These are phyloP conservation scores for Arthrobotrys pseudoclavata DNA, from an alignment of 2,329 filamentous ascomycete species.

Conservation along the genomic window DNA sequence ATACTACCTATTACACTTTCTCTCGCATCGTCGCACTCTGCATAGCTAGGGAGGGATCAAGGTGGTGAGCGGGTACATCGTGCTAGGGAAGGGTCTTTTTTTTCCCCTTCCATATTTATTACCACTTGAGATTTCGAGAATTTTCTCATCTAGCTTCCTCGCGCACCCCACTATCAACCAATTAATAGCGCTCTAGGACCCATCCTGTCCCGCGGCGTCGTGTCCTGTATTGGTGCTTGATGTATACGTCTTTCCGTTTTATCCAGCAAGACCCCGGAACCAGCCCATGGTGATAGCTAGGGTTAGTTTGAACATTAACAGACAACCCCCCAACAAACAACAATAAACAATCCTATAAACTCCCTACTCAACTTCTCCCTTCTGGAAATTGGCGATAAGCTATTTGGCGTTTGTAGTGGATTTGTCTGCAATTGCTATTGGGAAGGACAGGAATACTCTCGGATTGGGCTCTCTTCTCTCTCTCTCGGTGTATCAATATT, in stretches of 20 bases:
- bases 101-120: background rate
- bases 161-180: slow-evolving; percentile 37
- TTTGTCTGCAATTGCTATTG: slow-evolving; percentile 34
- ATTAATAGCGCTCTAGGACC: slow-evolving; percentile 52
- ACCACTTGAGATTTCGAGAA: slow-evolving; percentile 37
- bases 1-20: slow-evolving; percentile 24
- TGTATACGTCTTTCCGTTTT: slow-evolving; percentile 50
- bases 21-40: slow-evolving; percentile 28
- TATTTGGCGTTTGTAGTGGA: slow-evolving; percentile 29
- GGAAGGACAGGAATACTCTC: slow-evolving; percentile 4
- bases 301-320: slow-evolving; percentile 44
- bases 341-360: slow-evolving; percentile 56
- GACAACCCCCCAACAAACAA: slow-evolving; percentile 56
- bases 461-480: slow-evolving; percentile 6
- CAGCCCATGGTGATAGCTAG: slow-evolving; percentile 56
- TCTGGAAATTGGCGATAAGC: slow-evolving; percentile 46
- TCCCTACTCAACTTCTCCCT: slow-evolving; percentile 30
- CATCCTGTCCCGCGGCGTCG: slow-evolving; percentile 57
- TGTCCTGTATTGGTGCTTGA: slow-evolving; percentile 40
- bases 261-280: slow-evolving; percentile 54
- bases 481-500: slow-evolving; percentile 35
- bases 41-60: slow-evolving; percentile 57
- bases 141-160: slow-evolving; percentile 40
- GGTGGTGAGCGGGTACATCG: slow-evolving; percentile 42
- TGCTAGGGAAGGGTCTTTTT: slow-evolving; percentile 25